Conservation (phyloP, 306 rosid species). For the Lotus japonicus region DNA sequence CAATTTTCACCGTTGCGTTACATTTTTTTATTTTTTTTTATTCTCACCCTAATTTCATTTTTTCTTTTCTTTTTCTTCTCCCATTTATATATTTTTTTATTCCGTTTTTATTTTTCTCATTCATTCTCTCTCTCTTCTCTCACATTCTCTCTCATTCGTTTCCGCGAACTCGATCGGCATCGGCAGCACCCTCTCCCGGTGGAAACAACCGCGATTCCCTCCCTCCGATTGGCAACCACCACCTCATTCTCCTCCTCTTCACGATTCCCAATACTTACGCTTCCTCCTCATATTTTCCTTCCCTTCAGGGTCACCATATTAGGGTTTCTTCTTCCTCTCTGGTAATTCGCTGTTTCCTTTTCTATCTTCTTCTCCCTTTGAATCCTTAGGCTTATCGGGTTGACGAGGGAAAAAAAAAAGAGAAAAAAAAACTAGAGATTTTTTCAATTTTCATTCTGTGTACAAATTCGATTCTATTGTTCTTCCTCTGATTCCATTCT, state of each 20-base stretch:
- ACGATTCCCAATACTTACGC: neutral
- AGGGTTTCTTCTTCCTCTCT: slow-evolving; percentile 39
- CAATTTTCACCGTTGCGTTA: neutral
- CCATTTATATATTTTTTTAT: too few species aligned
- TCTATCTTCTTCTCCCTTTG: neutral
- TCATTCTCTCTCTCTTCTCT: too few species aligned
- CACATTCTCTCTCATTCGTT: neutral
- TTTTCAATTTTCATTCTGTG: slow-evolving; percentile 26
- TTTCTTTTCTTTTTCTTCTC: too few species aligned
- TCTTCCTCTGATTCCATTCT: slow-evolving; percentile 14
- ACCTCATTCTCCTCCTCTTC: neutral
- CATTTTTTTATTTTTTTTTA: neutral
- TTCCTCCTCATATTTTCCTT: neutral
- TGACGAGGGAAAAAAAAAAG: neutral
- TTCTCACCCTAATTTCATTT: too few species aligned
- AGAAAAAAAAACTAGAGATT: slow-evolving; percentile 6
- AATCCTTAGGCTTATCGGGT: neutral
- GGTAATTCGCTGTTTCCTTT: slow-evolving; percentile 12
- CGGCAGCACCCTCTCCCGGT: slow-evolving; percentile 40
- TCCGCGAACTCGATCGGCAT: slow-evolving; percentile 61
- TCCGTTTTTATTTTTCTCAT: too few species aligned
- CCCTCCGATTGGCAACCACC: slow-evolving; percentile 9
- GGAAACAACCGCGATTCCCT: slow-evolving; percentile 1
- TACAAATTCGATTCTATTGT: slow-evolving; percentile 32
- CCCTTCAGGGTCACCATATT: slow-evolving; percentile 10